A percentile compares a stretch with the other conserved stretches of the same genome.
Evolutionary conservation across 768 basidiomycete genomes (phyloP).

Genomic region (Boletus rex-veris): DNA sequence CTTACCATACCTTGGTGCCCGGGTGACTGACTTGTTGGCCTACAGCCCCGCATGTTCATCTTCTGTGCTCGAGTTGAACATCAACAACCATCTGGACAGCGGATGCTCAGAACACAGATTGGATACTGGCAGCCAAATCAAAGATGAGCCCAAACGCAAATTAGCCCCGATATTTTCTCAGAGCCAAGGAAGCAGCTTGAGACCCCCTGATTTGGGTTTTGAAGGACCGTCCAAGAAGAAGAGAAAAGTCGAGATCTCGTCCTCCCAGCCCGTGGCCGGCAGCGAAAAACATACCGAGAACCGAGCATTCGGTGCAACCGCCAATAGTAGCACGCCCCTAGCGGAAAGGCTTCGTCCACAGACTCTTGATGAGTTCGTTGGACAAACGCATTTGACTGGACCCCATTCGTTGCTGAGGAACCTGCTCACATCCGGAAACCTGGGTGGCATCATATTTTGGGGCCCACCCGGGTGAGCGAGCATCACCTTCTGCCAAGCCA

Average conservation of each 20-base stretch:
- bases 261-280: constrained; percentile 8
- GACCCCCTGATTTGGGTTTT: constrained; percentile 6
- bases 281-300: constrained; percentile 23
- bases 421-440: constrained; percentile 45
- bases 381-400: constrained; percentile 63
- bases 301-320: constrained; percentile 13
- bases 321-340: constrained; percentile 47
- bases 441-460: constrained; percentile 69
- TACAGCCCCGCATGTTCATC: constrained; percentile 49
- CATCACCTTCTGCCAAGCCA: background rate
- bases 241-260: constrained; percentile 22
- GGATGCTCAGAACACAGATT: constrained; percentile 33
- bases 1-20: background rate
- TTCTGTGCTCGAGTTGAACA: constrained; percentile 37
- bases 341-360: constrained; percentile 73
- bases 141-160: constrained; percentile 21
- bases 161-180: constrained; percentile 44
- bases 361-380: constrained; percentile 62
- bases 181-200: constrained; percentile 8
- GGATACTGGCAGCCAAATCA: background rate
- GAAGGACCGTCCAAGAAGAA: constrained; percentile 27
- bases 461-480: constrained; percentile 61
- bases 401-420: constrained; percentile 54
- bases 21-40: background rate
- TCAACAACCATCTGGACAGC: constrained; percentile 53